phyloP scores from a whole-genome alignment of 495 filamentous ascomycete species.

The Trichocladium uniseriatum region DNA sequence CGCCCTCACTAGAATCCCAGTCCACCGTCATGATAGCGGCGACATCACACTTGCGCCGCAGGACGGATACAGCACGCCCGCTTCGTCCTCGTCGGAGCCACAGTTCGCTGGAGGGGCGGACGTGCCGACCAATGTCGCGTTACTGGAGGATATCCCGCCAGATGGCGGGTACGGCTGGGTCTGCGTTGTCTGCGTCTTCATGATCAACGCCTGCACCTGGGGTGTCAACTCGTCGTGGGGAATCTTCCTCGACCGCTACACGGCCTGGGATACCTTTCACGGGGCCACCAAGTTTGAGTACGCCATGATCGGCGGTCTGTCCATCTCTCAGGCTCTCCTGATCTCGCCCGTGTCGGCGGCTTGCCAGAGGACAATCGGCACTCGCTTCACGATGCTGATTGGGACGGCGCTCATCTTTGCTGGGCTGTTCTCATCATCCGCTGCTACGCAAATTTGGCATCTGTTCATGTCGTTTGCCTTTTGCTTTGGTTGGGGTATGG shows the following conservation, averaged over 20 bases:
- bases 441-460: slow-evolving; percentile 52
- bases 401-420: slow-evolving; percentile 47
- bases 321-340: slow-evolving; percentile 49
- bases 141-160: slow-evolving; percentile 28
- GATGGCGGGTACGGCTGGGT: slow-evolving; percentile 58
- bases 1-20: background rate
- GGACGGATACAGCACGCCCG: background rate
- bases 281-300: slow-evolving; percentile 49
- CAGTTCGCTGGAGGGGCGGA: background rate
- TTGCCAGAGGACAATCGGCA: slow-evolving; percentile 41
- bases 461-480: slow-evolving; percentile 63
- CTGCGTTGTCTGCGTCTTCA: slow-evolving; percentile 38
- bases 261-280: slow-evolving; percentile 46
- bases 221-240: slow-evolving; percentile 49
- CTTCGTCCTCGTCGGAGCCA: background rate
- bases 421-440: slow-evolving; percentile 48
- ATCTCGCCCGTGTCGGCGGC: slow-evolving; percentile 51
- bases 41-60: background rate
- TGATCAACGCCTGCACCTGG: slow-evolving; percentile 46
- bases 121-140: slow-evolving; percentile 5
- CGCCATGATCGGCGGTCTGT: slow-evolving; percentile 62
- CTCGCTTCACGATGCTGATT: slow-evolving; percentile 41
- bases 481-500: slow-evolving; percentile 62
- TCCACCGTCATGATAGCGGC: background rate
- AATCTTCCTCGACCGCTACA: slow-evolving; percentile 52